A percentile compares a stretch with the other conserved stretches of the same genome.
phyloP scores from a whole-genome alignment of 495 filamentous ascomycete genomes.

The Penicillium angulare region DNA sequence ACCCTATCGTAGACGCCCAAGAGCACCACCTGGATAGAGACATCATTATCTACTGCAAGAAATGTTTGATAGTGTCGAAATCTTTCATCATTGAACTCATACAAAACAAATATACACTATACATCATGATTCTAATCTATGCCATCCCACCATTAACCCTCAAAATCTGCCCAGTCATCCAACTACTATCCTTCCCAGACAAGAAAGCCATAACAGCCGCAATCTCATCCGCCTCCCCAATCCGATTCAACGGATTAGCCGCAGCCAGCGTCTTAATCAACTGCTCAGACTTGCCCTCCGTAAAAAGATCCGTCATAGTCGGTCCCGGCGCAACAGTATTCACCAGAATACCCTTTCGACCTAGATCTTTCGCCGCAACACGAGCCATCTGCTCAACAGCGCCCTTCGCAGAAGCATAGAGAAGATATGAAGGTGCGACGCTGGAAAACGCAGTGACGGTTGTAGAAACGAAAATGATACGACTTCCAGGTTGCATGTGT shows the following conservation, averaged over 20 bases:
- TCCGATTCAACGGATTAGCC: constrained; percentile 52
- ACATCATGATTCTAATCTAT: not conserved
- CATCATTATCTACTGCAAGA: too few relatives aligned
- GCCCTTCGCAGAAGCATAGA: constrained; percentile 64
- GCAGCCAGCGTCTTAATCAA: constrained; percentile 51
- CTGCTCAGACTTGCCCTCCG: constrained; percentile 59
- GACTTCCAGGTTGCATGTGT: constrained; percentile 56
- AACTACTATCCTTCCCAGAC: constrained; percentile 46
- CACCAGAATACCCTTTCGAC: constrained; percentile 56
- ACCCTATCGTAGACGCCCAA: too few relatives aligned
- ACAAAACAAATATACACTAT: not conserved
- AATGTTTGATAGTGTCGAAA: constrained; percentile 15
- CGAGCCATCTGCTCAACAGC: constrained; percentile 70
- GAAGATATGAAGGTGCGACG: constrained; percentile 57
- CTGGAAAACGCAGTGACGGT: constrained; percentile 41
- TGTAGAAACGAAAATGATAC: constrained; percentile 62
- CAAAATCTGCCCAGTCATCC: constrained; percentile 67
- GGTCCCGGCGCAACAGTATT: constrained; percentile 67
- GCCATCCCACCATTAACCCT: constrained; percentile 55
- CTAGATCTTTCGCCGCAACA: constrained; percentile 63
- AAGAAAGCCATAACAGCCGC: constrained; percentile 57
- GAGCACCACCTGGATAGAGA: too few relatives aligned
- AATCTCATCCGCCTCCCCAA: constrained; percentile 63
- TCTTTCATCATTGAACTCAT: not conserved
- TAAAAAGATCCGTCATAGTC: constrained; percentile 65